Conservation (phyloP, 257 asterid genomes). For the Nicotiana noctiflora region DNA sequence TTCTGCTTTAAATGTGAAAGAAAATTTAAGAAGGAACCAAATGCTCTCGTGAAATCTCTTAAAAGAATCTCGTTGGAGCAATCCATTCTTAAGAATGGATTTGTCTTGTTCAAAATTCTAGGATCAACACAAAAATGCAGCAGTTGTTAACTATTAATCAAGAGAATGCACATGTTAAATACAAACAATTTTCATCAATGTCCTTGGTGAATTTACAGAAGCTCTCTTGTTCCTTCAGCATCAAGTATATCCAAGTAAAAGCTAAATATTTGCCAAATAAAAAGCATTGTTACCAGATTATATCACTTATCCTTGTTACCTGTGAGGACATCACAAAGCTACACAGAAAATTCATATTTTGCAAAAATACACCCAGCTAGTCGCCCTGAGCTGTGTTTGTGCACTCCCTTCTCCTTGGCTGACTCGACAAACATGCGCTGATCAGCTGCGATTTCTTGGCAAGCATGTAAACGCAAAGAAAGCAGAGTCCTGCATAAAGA, state of each 20-base stretch:
- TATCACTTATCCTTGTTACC: neutral
- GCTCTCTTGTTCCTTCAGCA: neutral
- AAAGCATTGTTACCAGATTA: neutral
- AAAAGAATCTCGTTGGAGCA: neutral
- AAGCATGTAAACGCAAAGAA: slow-evolving; percentile 61
- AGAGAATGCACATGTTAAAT: neutral
- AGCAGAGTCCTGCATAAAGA: slow-evolving; percentile 62
- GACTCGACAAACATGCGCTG: slow-evolving; percentile 31
- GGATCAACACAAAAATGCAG: neutral
- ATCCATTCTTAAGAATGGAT: neutral
- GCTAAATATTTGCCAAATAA: neutral
- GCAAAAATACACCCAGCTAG: neutral
- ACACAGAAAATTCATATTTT: neutral
- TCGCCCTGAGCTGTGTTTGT: slow-evolving; percentile 37
- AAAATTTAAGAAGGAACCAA: neutral
- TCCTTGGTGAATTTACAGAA: neutral
- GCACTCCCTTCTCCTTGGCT: slow-evolving; percentile 44
- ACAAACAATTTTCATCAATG: neutral
- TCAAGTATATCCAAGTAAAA: neutral
- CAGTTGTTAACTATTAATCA: neutral
- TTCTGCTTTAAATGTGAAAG: neutral
- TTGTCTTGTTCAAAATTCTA: neutral
- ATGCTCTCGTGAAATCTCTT: neutral
- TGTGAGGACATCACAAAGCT: neutral
- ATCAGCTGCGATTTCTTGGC: slow-evolving; percentile 40